These are phyloP conservation scores for Brachypodium distachyon DNA, from an alignment of 202 grass and related monocot genomes.

Conservation along the genomic window DNA sequence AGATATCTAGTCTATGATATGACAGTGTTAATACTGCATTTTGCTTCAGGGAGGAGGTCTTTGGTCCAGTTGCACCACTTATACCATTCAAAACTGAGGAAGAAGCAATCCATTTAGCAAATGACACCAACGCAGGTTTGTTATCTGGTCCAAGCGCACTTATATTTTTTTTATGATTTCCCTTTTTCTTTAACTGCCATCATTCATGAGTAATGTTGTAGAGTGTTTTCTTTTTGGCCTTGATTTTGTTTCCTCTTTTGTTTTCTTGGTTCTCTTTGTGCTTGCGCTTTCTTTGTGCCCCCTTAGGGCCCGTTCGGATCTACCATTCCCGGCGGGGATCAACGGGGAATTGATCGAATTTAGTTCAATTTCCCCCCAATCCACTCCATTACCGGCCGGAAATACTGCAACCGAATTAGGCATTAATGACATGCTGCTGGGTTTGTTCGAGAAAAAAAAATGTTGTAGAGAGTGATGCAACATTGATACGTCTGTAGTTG, in stretches of 20 bases:
- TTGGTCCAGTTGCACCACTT: constrained; percentile 95
- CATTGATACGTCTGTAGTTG: neutral
- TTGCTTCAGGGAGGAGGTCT: constrained; percentile 81
- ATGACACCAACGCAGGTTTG: constrained; percentile 85
- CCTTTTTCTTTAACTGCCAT: neutral
- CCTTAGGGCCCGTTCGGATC: no score
- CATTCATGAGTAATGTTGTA: neutral
- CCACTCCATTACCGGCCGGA: no score
- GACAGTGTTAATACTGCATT: constrained; percentile 8
- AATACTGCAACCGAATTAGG: no score
- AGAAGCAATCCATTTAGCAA: constrained; percentile 79
- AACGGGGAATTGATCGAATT: no score
- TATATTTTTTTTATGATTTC: neutral
- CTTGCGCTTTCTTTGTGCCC: no score
- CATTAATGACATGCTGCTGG: no score
- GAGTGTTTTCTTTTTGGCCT: no score
- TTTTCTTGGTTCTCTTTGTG: no score
- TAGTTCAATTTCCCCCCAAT: no score
- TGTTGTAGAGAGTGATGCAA: neutral
- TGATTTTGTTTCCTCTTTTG: no score
- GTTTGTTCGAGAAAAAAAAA: no score
- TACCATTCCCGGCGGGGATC: no score
- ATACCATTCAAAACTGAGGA: constrained; percentile 96
- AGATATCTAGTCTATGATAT: neutral
- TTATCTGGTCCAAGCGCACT: neutral